phyloP scores from a whole-genome alignment of 2,329 filamentous ascomycete species.

The Cercospora beticola region DNA sequence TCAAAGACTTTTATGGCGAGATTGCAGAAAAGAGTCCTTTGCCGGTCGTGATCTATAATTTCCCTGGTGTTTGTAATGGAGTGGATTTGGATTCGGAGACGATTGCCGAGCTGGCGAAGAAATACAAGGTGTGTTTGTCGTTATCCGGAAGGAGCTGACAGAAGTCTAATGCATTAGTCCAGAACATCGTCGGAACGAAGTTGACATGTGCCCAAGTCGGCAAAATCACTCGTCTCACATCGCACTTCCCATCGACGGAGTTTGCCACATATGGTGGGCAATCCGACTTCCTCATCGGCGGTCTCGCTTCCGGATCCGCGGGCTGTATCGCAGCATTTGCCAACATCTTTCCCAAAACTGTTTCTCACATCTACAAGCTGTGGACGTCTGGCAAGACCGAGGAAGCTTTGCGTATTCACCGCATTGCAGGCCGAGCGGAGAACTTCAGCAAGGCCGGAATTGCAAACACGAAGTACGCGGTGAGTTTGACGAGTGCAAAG shows the following conservation, averaged over 20 bases:
- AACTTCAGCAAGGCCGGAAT: slow-evolving; percentile 64
- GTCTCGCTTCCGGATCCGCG: slow-evolving; percentile 53
- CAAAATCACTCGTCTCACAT: slow-evolving; percentile 65
- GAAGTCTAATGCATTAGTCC: background rate
- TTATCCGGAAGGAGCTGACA: background rate
- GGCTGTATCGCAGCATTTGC: slow-evolving; percentile 60
- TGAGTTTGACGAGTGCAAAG: slow-evolving; percentile 58
- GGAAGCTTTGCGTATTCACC: slow-evolving; percentile 60
- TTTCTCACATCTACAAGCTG: slow-evolving; percentile 57
- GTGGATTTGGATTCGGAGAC: slow-evolving; percentile 67
- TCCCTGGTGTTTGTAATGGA: slow-evolving; percentile 65
- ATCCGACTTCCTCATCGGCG: slow-evolving; percentile 66
- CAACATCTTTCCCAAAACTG: slow-evolving; percentile 54
- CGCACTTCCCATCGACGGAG: slow-evolving; percentile 49
- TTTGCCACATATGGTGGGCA: slow-evolving; percentile 73
- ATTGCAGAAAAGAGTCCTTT: slow-evolving; percentile 54
- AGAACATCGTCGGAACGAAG: slow-evolving; percentile 69
- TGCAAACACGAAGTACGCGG: slow-evolving; percentile 64
- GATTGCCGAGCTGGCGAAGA: slow-evolving; percentile 56
- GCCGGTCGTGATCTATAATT: slow-evolving; percentile 67
- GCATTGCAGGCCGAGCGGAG: slow-evolving; percentile 61
- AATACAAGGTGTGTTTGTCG: slow-evolving; percentile 39
- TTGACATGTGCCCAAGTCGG: slow-evolving; percentile 73
- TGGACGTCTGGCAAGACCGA: slow-evolving; percentile 55
- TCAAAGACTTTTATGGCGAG: slow-evolving; percentile 45